Base-by-base conservation (phyloP, 352 stramenopile genomes). In the Pythium volutum region DNA sequence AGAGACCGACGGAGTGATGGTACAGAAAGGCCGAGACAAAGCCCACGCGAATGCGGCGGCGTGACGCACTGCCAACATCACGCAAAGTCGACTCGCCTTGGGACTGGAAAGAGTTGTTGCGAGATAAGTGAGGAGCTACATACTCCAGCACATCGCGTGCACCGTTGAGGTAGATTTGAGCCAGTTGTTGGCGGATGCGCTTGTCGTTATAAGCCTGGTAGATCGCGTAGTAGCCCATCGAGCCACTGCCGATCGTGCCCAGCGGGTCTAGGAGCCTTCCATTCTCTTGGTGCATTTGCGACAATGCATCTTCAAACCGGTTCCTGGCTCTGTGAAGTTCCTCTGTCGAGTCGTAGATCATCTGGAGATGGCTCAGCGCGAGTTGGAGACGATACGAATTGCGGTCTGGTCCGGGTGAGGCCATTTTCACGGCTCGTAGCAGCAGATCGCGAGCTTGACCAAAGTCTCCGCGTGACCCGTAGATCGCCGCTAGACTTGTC, bases 161-260 rank as follows among this genome's bases (percentile, higher is more conserved):
- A 2, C 26, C 69, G 14, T 66, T 50, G 7, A 56, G 66, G 42
- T 88, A 91, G 33, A 85, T 69, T 11, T 57, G 49, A 0, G 79
- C 77, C 2, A 87, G 66, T n/a, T 71, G 45, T 3, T 55, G 51
- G 1, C 79, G 71, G n/a, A 84, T 49, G 0, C n/a, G 49, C 9
- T 71, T 59, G 63, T 91, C 76, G 34, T 74, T 51, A 22, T 58
- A 57, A 22, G 73, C 81, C 52, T 87, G 70, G 53, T 89, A 89
- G 46, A 87, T 71, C 16, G 81, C 70, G 48, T 87, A 88, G 58
- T 89, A 91, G 1, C 77, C 79, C 52, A 87, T 71, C 1, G 70
- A 70, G 14, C 77, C 79, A 48, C 55, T 58, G 31, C 63, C 72
- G 12, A 64, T 59, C 1, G 69, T 74, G 18, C 49, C 25, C 2